Conservation (phyloP, 495 filamentous ascomycete species). For the Podospora pseudoanserina region DNA sequence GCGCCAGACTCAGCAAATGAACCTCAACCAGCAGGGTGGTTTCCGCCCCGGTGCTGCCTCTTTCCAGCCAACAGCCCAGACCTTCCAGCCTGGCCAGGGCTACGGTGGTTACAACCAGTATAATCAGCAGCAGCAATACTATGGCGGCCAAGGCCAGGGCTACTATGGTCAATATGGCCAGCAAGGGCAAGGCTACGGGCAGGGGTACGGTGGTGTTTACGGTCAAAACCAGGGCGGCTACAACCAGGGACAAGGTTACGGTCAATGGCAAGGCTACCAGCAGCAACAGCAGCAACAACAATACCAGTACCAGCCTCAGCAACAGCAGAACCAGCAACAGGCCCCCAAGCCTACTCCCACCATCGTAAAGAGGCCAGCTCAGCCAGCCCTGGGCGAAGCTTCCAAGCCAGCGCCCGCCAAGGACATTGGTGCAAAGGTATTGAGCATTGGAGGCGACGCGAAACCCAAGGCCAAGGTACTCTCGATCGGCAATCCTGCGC, state of each 20-base stretch:
- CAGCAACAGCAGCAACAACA: constrained; percentile 50
- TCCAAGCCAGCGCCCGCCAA: constrained; percentile 46
- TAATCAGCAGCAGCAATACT: constrained; percentile 46
- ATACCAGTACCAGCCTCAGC: constrained; percentile 54
- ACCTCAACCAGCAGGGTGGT: constrained; percentile 55
- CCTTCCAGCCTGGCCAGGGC: constrained; percentile 77
- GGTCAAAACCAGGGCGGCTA: constrained; percentile 47
- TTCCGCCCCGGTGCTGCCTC: constrained; percentile 75
- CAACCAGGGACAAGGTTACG: constrained; percentile 60
- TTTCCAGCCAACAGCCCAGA: constrained; percentile 73
- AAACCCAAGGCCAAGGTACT: constrained; percentile 64
- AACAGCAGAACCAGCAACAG: constrained; percentile 37
- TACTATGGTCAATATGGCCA: constrained; percentile 58
- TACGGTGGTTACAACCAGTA: constrained; percentile 48
- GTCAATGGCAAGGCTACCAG: constrained; percentile 40
- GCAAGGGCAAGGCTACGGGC: constrained; percentile 48
- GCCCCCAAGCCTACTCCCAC: constrained; percentile 55
- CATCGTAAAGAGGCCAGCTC: constrained; percentile 62
- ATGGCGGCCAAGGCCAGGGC: constrained; percentile 37
- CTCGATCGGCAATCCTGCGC: constrained; percentile 51
- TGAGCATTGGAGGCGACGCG: constrained; percentile 50
- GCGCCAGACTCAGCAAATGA: constrained; percentile 74
- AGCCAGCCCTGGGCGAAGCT: constrained; percentile 38
- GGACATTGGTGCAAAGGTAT: constrained; percentile 47
- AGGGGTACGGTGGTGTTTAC: constrained; percentile 49